Evolutionary conservation across 2,329 filamentous ascomycete genomes (phyloP), one percentile per base, ranked within the genome.

Genomic region (Drechslerella dactyloides): DNA sequence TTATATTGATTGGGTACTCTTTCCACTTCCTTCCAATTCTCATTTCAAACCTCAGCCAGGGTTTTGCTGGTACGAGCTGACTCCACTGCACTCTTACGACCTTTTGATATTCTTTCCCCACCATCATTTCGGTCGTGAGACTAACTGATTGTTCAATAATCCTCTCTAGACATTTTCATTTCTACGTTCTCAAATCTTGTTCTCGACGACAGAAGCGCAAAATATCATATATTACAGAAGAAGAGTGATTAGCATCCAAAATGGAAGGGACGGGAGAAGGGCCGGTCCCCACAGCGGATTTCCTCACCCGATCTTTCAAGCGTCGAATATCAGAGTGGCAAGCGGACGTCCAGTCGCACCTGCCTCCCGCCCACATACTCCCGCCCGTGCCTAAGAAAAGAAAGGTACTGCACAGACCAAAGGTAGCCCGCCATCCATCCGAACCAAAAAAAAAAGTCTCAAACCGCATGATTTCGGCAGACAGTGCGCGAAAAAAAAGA

Each of bases 371-470:
- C 33, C 68, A 53, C 42, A 65, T 52, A 56, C 35, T 55, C 23
- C 68, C 60, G 11, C 68, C 68, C n/a, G 37, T 72, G 35, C 68
- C 68, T 46, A 72, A 72, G 50, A 72, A 72, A 59, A 58, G 68
- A 72, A 72, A 72, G 68, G 60, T 72, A 57, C 68, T 72, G 60
- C 68, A 72, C 42, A 65, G 62, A 65, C 57, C 60, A 65, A 72
- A 72, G 68, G 68, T 72, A 65, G 51, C 55, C 51, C 30, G 52
- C 52, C 52, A 21, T 15, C 44, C 19, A 17, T 52, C 52, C 52
- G 48, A 52, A 24, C 48, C 48, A 10, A 53, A 42, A 44, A 33
- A 30, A 53, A 46, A 52, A 52, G 40, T 61, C 48, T 53, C 17
- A 33, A 46, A 46, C 58, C 35, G 46, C 51, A 52, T 53, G 48